A percentile compares a stretch with the other conserved stretches of the same genome.
Evolutionary conservation across 1,284 basidiomycete genomes (phyloP).

Genomic region (Puccinia polysora): DNA sequence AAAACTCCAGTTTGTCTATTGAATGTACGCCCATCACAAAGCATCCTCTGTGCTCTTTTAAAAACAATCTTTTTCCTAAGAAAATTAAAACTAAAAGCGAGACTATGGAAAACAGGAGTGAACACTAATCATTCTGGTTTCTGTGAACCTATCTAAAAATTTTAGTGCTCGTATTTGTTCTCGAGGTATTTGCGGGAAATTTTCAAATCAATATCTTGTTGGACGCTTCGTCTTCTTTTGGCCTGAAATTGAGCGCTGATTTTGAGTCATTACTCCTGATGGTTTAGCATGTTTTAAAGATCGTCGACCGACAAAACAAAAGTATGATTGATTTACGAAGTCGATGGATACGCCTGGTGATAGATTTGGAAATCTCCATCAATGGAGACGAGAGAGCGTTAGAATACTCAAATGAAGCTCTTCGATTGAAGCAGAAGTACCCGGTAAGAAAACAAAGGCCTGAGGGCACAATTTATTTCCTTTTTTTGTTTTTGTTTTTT

Average conservation of each 20-base stretch:
- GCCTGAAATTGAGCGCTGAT: neutral
- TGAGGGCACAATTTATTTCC: too few relatives aligned
- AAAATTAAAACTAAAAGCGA: neutral
- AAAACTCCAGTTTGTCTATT: constrained; percentile 17
- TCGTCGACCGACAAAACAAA: constrained; percentile 3
- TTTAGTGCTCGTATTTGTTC: constrained; percentile 1
- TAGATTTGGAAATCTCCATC: constrained; percentile 37
- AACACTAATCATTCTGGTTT: too few relatives aligned
- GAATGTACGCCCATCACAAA: constrained; percentile 24
- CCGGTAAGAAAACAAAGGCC: neutral
- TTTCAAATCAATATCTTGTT: neutral
- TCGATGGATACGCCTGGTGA: constrained; percentile 36
- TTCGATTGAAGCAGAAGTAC: constrained; percentile 22
- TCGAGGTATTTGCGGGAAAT: too few relatives aligned
- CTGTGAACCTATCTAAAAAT: neutral
- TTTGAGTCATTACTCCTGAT: neutral
- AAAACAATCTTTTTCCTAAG: constrained; percentile 1
- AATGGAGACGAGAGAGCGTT: constrained; percentile 21
- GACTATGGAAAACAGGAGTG: too few relatives aligned
- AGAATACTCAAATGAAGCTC: constrained; percentile 21
- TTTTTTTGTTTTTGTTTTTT: constrained; percentile 20
- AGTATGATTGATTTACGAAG: neutral
- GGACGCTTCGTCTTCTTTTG: too few relatives aligned
- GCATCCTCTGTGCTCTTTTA: too few relatives aligned
- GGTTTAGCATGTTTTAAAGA: constrained; percentile 15